Base-by-base conservation (phyloP, 305 asterid genomes). In the Ilex paraguariensis region DNA sequence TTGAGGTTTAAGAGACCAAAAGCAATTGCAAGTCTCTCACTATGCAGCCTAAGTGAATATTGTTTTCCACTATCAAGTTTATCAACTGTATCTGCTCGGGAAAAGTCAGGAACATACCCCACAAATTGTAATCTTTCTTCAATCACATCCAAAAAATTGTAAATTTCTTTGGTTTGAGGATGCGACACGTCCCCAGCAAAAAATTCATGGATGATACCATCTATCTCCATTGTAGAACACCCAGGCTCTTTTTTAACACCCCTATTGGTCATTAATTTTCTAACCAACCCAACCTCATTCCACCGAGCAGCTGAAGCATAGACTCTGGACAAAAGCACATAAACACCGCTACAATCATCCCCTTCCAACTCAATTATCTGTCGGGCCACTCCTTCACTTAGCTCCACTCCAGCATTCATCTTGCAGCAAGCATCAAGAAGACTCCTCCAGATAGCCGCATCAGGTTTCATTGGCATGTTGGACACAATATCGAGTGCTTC, bases 131-230 rank as follows among this genome's bases (percentile, higher is more conserved):
- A 14, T 65, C 75, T 82, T 52, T 81, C 83, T 46, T 86, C 84
- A 49, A 87, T 73, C 61, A 75, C 74, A 54, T 75, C 69, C 68
- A 87, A 61, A 53, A 78, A 72, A 60, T 44, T 44, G 60, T 81
- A 86, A 54, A 91, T 78, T 56, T 79, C 81, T 70, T 53, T 63
- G 4, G 75, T 77, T 33, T 59, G 70, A 31, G 90, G 84, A 82
- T 87, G 95, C 67, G 83, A 73, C 15, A 85, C 69, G 53, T 90
- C 93, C 28, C 97, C 97, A 21, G 96, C 88, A 6, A 84, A 82
- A 57, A 90, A 87, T 49, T 87, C 95, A 56, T 86, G 91, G 50
- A 70, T 67, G 31, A 66, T 13, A n/a, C 97, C 91, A 64, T 78
- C 73, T 39, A 86, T 74, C 70, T 86, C 97, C 3, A 84, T 76